Evolutionary conservation across 768 basidiomycete species (phyloP), one percentile per base, ranked within the genome.

Genomic region (Termitomyces sp.): DNA sequence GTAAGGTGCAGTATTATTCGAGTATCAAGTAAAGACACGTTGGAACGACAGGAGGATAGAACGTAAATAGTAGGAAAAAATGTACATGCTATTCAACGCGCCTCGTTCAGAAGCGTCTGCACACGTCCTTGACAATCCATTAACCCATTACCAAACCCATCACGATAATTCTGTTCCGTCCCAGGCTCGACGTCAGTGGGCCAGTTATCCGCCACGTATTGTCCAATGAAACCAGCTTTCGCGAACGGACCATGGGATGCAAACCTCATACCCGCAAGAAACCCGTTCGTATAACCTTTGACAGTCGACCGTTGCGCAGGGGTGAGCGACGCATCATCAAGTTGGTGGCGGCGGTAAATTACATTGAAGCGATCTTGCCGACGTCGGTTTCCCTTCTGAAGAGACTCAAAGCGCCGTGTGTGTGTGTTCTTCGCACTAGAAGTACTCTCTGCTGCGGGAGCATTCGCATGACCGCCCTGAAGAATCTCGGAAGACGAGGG

Each of bases 231-330:
- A 0, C 86, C 87, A 1, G 87, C 72, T 58, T 72, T 79, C 28
- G 79, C 80, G 65, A 72, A 32, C 12, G 17, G 70, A 21, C 73
- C 73, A 44, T 75, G 67, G 8, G 68, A 63, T 2, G 81, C 82
- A 66, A 89, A 88, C 10, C 76, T 69, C 61, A 75, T 78, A 2
- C 81, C 83, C 0, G 82, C 78, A 1, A 70, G 66, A 58, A 79
- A 80, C 1, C 88, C 88, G 58, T 88, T 83, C 19, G 72, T 70
- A 66, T 86, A 87, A 0, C 86, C 88, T 49, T 70, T 69, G 12
- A 70, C 46, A 30, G 56, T 57, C 9, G 69, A 65, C 34, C 56
- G 64, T 51, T 68, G 52, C 27, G 52, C 60, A 19, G 66, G 57
- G 3, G 61, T 65, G n/a, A 55, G 53, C 7, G 63, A 60, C 10